Evolutionary conservation across 805 yeast genomes (phyloP).

Genomic region (Metschnikowia orientalis): DNA sequence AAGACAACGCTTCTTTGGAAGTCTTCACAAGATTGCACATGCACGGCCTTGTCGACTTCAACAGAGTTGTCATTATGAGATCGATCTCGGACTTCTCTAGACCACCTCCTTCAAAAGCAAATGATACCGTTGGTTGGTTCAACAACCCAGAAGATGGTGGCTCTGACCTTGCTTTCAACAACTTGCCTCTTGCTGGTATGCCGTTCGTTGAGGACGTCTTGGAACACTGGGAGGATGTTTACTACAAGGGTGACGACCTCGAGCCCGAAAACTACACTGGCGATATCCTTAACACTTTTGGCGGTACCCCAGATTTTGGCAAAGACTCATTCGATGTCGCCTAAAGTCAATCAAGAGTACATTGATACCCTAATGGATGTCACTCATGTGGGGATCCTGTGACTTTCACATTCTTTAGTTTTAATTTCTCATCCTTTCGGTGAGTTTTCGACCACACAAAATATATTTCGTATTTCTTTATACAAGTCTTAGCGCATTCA

Average conservation of each 20-base stretch:
- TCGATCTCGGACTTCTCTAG: conserved; percentile 56
- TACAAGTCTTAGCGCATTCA: no score
- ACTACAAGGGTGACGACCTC: conserved; percentile 30
- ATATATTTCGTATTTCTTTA: neutral
- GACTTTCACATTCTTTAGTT: neutral
- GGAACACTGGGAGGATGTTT: conserved; percentile 42
- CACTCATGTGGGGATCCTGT: no score
- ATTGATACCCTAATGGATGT: neutral
- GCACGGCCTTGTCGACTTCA: conserved; percentile 52
- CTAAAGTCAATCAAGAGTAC: conserved; percentile 9
- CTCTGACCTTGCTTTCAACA: conserved; percentile 41
- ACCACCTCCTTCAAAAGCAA: conserved; percentile 43
- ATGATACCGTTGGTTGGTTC: conserved; percentile 49
- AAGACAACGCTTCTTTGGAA: conserved; percentile 63
- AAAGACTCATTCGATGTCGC: conserved; percentile 24
- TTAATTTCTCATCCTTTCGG: neutral
- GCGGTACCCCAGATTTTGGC: conserved; percentile 40
- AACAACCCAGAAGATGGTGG: conserved; percentile 50
- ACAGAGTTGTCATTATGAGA: conserved; percentile 57
- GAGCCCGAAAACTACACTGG: conserved; percentile 55
- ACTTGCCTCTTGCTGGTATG: conserved; percentile 50
- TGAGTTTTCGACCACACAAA: neutral
- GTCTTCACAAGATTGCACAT: conserved; percentile 51
- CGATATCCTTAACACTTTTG: conserved; percentile 55
- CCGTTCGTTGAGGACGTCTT: conserved; percentile 54